These are phyloP conservation scores for Globisporangium cylindrosporum DNA, from an alignment of 352 stramenopile genomes.

Conservation along the genomic window DNA sequence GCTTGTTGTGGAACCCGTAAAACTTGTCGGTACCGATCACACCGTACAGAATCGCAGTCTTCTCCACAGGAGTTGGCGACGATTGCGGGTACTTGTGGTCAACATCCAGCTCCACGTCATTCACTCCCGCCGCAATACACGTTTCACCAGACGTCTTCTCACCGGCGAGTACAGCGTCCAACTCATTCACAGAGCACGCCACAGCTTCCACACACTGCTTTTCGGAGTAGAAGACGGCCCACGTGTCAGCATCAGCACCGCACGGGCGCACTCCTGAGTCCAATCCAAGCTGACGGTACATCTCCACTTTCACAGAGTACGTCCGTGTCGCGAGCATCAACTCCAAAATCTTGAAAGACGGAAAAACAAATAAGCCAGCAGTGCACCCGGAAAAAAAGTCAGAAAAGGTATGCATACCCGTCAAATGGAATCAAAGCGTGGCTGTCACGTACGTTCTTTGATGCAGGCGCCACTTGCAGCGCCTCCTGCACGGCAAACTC, in stretches of 20 bases:
- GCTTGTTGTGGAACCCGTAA: conserved; percentile 60
- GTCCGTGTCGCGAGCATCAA: conserved; percentile 71
- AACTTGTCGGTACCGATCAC: conserved; percentile 66
- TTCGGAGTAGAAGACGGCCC: conserved; percentile 73
- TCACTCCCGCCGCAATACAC: conserved; percentile 61
- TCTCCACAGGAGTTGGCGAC: conserved; percentile 15
- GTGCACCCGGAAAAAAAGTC: conserved; percentile 11
- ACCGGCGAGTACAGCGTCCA: conserved; percentile 30
- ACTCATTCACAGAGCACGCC: conserved; percentile 55
- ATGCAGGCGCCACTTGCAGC: conserved; percentile 52
- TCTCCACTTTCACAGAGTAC: conserved; percentile 81
- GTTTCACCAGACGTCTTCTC: conserved; percentile 27
- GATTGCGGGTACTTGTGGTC: conserved; percentile 75
- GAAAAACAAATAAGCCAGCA: not conserved
- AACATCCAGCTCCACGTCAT: conserved; percentile 61
- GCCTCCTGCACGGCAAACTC: conserved; percentile 50
- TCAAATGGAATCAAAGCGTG: not conserved
- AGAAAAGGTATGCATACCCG: not conserved
- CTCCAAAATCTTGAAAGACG: conserved; percentile 57
- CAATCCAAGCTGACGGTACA: conserved; percentile 78
- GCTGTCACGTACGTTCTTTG: conserved; percentile 45
- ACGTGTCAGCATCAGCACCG: conserved; percentile 47
- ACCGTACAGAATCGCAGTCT: conserved; percentile 85
- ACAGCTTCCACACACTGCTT: conserved; percentile 58
- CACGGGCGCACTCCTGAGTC: conserved; percentile 66